Evolutionary conservation across 2,329 filamentous ascomycete genomes (phyloP).

Genomic region (Monascus ruber): DNA sequence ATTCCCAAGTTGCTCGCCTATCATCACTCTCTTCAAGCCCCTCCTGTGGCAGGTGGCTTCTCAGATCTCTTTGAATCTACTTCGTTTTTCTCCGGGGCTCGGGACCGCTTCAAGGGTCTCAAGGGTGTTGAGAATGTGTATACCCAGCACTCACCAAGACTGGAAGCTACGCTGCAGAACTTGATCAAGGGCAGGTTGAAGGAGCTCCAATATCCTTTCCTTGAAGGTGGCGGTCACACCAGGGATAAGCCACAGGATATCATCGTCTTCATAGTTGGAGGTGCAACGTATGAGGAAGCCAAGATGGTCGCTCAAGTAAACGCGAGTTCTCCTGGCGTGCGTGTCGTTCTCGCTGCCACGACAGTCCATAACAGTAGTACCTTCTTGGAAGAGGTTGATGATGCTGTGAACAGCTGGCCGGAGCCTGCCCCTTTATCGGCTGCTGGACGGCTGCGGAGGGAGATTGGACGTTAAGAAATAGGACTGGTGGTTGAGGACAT

Average conservation of each 20-base stretch:
- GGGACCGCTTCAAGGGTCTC: slow-evolving; percentile 81
- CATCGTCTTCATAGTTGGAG: slow-evolving; percentile 86
- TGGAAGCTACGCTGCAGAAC: slow-evolving; percentile 81
- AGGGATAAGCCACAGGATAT: slow-evolving; percentile 95
- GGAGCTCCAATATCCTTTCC: slow-evolving; percentile 83
- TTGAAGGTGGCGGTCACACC: slow-evolving; percentile 76
- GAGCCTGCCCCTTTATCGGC: slow-evolving; percentile 52
- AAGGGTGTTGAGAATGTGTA: slow-evolving; percentile 99
- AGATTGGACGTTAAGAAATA: slow-evolving; percentile 40
- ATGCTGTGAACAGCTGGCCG: slow-evolving; percentile 78
- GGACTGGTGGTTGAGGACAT: not conserved
- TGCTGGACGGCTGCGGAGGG: slow-evolving; percentile 50
- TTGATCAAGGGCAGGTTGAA: slow-evolving; percentile 82
- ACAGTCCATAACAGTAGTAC: slow-evolving; percentile 75
- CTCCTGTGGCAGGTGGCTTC: slow-evolving; percentile 64
- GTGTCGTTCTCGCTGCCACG: slow-evolving; percentile 82
- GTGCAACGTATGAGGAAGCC: slow-evolving; percentile 90
- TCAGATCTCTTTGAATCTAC: slow-evolving; percentile 85
- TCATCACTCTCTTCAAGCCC: slow-evolving; percentile 72
- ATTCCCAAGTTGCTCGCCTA: slow-evolving; percentile 76
- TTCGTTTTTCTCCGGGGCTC: slow-evolving; percentile 80
- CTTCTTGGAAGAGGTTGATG: slow-evolving; percentile 85
- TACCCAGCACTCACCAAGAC: slow-evolving; percentile 83
- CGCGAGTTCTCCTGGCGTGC: slow-evolving; percentile 73
- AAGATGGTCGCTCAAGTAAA: slow-evolving; percentile 95